A percentile compares a stretch with the other conserved stretches of the same genome.
phyloP scores from a whole-genome alignment of 164 flowering plant species.

The Macadamia tetraphylla region DNA sequence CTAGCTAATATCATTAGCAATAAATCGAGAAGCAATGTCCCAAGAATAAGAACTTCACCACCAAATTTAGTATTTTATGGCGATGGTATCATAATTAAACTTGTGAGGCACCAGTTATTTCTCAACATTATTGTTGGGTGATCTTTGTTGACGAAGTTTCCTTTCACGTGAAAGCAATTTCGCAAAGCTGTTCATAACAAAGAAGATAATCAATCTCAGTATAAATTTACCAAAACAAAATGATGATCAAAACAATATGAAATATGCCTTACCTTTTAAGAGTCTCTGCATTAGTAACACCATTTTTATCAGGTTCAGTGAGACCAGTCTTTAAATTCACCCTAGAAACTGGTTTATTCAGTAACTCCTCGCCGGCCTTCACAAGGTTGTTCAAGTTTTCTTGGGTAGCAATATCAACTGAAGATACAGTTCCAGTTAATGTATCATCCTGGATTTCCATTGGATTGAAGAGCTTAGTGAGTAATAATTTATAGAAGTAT shows the following conservation, averaged over 20 bases:
- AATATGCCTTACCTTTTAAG: conserved; percentile 23
- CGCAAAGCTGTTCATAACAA: conserved; percentile 27
- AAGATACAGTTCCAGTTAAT: conserved; percentile 19
- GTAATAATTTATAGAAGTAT: too few species aligned
- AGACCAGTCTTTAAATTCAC: conserved; percentile 31
- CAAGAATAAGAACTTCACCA: too few species aligned
- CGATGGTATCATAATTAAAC: too few species aligned
- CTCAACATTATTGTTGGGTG: conserved; percentile 1
- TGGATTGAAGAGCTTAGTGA: too few species aligned
- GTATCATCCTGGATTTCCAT: conserved; percentile 19
- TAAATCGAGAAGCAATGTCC: too few species aligned
- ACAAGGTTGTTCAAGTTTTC: conserved; percentile 32
- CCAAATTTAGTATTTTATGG: too few species aligned
- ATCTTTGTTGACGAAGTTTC: conserved; percentile 10
- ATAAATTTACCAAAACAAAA: neutral
- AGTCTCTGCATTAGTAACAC: conserved; percentile 32
- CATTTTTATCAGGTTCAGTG: conserved; percentile 14
- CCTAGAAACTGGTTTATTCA: conserved; percentile 33
- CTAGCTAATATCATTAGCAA: too few species aligned
- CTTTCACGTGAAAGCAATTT: conserved; percentile 20
- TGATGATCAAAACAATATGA: neutral
- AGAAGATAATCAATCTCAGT: neutral
- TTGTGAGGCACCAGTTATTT: too few species aligned
- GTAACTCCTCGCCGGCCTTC: conserved; percentile 26
- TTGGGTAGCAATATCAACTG: conserved; percentile 25